Evolutionary conservation across 345 rosid genomes (phyloP), one percentile per base, ranked within the genome.

Genomic region (Salix arbutifolia): DNA sequence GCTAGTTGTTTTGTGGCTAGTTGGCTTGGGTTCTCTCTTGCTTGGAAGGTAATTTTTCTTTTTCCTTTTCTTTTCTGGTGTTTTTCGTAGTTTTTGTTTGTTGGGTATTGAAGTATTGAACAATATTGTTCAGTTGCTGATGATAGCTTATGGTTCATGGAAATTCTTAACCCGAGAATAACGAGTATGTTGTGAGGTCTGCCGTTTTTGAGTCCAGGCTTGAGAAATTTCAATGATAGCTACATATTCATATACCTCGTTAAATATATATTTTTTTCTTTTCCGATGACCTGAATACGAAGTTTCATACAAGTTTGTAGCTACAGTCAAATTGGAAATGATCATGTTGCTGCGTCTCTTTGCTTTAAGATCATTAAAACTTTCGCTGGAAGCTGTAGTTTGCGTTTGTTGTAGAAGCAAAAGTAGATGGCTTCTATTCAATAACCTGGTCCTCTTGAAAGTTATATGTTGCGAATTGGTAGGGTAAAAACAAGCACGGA

Each of bases 21-120:
- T 44, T 75, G 75, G 70, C 90, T 90, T 4, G 92, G 88, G 21
- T 86, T 83, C 77, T 85, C 89, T 50, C 81, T 90, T 64, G 80
- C 89, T 75, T 87, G 90, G 91, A 89, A 89, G 90, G 88, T 89
- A 68, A 72, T 40, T 21, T 31, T 25, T 10, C 1, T 3, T 35
- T 11, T 25, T 4, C 44, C 37, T 35, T 35, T 35, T 25, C 4
- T 6, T 33, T 37, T n/a, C 69, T 60, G 25, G 6, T 44, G 6
- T 30, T 65, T 13, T 30, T 28, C 11, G 31, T 65, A 18, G n/a
- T 58, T 65, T 26, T 31, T 62, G 2, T 69, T 26, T 18, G 23
- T n/a, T 38, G 25, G 66, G 60, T 37, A 12, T 28, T 69, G 31
- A 14, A 18, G 60, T 37, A 12, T 37, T 69, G 44, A 14, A 18